These are phyloP conservation scores for Calonectria pseudoturangicola DNA, from an alignment of 2,329 filamentous ascomycete genomes.

Conservation along the genomic window DNA sequence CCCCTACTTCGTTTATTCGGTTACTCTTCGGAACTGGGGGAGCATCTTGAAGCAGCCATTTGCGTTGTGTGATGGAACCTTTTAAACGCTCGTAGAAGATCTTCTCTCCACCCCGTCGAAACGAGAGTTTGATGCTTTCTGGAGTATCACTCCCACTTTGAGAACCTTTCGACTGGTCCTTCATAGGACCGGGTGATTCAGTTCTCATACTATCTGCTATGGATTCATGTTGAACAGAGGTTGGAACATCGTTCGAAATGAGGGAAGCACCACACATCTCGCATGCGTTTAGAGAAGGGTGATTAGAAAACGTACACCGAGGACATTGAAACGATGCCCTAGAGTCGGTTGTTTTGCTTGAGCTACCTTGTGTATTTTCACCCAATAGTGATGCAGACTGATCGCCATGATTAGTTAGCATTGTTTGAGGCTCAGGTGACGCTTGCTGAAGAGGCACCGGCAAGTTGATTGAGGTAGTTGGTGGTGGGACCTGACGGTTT, in stretches of 20 bases:
- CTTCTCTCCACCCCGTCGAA: slow-evolving; percentile 90
- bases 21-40: slow-evolving; percentile 86
- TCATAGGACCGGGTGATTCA: slow-evolving; percentile 86
- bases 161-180: slow-evolving; percentile 62
- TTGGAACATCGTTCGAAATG: slow-evolving; percentile 69
- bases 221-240: slow-evolving; percentile 58
- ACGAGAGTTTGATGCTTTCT: slow-evolving; percentile 93
- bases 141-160: slow-evolving; percentile 71
- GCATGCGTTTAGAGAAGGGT: slow-evolving; percentile 88
- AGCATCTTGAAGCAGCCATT: slow-evolving; percentile 94
- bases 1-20: slow-evolving; percentile 61
- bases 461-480: slow-evolving; percentile 38
- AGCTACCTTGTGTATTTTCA: slow-evolving; percentile 13
- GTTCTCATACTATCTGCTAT: slow-evolving; percentile 67
- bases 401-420: slow-evolving; percentile 38
- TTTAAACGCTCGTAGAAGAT: slow-evolving; percentile 94
- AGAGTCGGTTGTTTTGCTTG: slow-evolving; percentile 38
- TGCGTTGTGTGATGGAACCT: slow-evolving; percentile 90
- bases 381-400: slow-evolving; percentile 16
- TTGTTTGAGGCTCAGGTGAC: slow-evolving; percentile 37
- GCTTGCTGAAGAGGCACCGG: slow-evolving; percentile 58
- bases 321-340: slow-evolving; percentile 79
- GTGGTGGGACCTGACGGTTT: slow-evolving; percentile 64
- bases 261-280: slow-evolving; percentile 93
- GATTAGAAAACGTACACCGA: slow-evolving; percentile 94